phyloP scores from a whole-genome alignment of 1,139 yeast species.

The Pichia sp. region DNA sequence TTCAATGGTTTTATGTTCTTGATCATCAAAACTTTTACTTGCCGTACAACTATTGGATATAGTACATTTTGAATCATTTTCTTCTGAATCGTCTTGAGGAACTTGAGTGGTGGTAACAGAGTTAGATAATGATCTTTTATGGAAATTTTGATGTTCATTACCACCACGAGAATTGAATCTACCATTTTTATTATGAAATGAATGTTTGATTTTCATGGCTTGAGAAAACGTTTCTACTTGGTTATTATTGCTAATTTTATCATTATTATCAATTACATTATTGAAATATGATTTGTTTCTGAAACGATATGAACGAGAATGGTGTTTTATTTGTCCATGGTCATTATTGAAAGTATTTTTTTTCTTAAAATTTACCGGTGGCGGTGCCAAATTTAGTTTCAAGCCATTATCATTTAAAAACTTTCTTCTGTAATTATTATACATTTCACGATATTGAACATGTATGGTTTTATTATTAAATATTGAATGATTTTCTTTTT shows the following conservation, averaged over 20 bases:
- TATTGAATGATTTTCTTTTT: constrained; percentile 73
- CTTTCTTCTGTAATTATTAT: constrained; percentile 31
- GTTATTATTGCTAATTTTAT: not conserved
- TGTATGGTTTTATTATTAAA: constrained; percentile 70
- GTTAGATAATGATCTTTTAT: no score
- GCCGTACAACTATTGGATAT: no score
- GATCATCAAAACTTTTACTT: no score
- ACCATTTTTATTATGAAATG: not conserved
- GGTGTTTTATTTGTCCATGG: constrained; percentile 1
- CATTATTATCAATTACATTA: not conserved
- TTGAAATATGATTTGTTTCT: constrained; percentile 4
- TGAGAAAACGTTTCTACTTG: constrained; percentile 10
- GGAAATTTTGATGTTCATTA: no score
- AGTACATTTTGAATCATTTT: no score
- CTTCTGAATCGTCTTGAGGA: no score
- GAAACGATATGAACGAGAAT: not conserved
- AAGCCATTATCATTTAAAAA: constrained; percentile 27
- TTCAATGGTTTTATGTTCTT: no score
- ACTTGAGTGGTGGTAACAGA: no score
- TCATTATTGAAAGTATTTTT: constrained; percentile 10
- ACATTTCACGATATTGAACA: constrained; percentile 72
- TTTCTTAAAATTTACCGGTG: constrained; percentile 53
- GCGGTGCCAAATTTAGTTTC: constrained; percentile 59
- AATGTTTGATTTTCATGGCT: constrained; percentile 10
- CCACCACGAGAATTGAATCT: not conserved